Evolutionary conservation across 2,329 filamentous ascomycete species (phyloP).

Genomic region (Aureobasidium uvarum): DNA sequence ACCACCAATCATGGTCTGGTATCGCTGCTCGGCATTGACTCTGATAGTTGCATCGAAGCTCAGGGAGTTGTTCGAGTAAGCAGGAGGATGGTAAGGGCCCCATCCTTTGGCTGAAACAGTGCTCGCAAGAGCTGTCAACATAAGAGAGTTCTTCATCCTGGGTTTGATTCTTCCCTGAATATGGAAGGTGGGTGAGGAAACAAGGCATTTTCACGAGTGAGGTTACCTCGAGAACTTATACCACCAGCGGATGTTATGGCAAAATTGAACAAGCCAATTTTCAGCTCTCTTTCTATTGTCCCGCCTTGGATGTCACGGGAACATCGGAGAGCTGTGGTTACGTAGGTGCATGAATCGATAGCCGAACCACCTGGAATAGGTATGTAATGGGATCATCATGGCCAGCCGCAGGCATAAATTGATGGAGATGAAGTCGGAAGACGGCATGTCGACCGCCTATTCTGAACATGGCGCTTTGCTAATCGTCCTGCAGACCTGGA

Average conservation of each 20-base stretch:
- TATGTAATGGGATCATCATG: background rate
- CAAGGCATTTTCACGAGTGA: too few relatives aligned
- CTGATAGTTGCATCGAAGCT: slow-evolving; percentile 28
- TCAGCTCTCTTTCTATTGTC: background rate
- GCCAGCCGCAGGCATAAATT: background rate
- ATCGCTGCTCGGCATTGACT: slow-evolving; percentile 29
- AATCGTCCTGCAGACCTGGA: background rate
- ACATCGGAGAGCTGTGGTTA: background rate
- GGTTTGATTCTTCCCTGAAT: background rate
- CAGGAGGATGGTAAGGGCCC: background rate
- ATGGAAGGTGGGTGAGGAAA: background rate
- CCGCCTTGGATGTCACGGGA: background rate
- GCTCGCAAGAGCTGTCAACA: background rate
- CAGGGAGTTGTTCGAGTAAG: slow-evolving; percentile 4
- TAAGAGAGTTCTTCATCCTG: slow-evolving; percentile 6
- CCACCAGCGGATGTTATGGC: slow-evolving; percentile 2
- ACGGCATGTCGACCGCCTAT: background rate
- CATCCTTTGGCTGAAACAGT: background rate
- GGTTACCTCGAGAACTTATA: background rate
- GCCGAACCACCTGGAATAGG: background rate
- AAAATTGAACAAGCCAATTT: background rate
- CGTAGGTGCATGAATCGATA: slow-evolving; percentile 6
- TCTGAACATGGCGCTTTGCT: background rate
- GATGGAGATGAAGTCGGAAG: background rate
- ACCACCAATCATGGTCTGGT: slow-evolving; percentile 32